Evolutionary conservation across 2,329 filamentous ascomycete species (phyloP).

Genomic region (Thielaviopsis euricoi): DNA sequence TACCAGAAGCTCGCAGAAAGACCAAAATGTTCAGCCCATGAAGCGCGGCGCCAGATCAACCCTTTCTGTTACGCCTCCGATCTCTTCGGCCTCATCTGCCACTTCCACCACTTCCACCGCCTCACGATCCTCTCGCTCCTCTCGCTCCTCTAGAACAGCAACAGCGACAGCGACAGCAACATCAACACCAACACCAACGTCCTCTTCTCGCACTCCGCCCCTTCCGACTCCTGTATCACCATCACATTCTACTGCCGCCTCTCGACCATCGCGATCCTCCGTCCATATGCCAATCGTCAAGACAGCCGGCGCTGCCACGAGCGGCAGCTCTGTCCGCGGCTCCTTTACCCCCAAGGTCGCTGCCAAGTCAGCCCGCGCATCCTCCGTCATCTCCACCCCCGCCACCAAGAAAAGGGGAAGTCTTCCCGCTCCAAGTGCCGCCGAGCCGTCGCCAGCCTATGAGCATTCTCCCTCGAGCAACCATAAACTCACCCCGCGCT

Average conservation of each 20-base stretch:
- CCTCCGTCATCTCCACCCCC: not conserved
- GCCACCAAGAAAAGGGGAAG: not conserved
- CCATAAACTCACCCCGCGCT: conserved; percentile 48
- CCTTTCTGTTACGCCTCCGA: not conserved
- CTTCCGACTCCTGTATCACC: conserved; percentile 37
- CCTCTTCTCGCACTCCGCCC: conserved; percentile 52
- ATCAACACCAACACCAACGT: conserved; percentile 35
- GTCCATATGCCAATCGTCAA: conserved; percentile 8
- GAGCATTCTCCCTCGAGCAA: conserved; percentile 21
- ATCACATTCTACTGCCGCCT: not conserved
- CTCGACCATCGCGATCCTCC: not conserved
- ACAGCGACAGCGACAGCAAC: too few species aligned
- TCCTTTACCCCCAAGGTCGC: conserved; percentile 42
- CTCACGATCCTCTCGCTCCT: conserved; percentile 13
- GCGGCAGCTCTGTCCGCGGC: conserved; percentile 15
- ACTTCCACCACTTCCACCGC: not conserved
- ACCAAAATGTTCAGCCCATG: conserved; percentile 6
- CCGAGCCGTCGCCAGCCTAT: conserved; percentile 21
- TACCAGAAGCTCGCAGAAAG: not conserved
- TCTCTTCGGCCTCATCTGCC: not conserved
- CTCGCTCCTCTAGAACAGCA: conserved; percentile 33
- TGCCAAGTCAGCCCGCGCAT: conserved; percentile 20
- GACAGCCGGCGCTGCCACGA: conserved; percentile 1
- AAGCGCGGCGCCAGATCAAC: conserved; percentile 6
- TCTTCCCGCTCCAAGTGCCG: not conserved